Conservation (phyloP, 495 filamentous ascomycete species). For the Bacidia rubella region DNA sequence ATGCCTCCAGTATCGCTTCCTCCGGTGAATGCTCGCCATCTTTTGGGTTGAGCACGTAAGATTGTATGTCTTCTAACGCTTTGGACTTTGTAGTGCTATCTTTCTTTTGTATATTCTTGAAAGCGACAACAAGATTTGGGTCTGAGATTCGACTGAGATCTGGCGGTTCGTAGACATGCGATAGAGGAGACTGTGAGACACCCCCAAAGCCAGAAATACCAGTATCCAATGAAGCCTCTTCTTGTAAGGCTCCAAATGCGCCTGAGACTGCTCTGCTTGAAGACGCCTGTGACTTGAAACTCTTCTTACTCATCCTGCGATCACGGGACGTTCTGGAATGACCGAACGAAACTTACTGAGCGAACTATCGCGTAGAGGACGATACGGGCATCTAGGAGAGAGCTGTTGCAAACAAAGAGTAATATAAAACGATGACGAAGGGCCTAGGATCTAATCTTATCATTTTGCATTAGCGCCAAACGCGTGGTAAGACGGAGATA, state of each 20-base stretch:
- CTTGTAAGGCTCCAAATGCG: conserved; percentile 24
- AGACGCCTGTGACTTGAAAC: conserved; percentile 57
- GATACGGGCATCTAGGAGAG: no score
- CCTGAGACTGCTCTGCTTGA: conserved; percentile 49
- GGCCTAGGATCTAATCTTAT: conserved; percentile 10
- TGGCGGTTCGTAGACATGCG: conserved; percentile 75
- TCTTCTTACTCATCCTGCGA: conserved; percentile 49
- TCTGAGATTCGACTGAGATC: conserved; percentile 67
- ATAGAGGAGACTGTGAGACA: conserved; percentile 42
- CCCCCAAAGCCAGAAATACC: conserved; percentile 38
- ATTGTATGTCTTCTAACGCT: conserved; percentile 72
- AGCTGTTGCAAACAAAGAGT: neutral
- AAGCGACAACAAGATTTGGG: conserved; percentile 66
- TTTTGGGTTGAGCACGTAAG: conserved; percentile 39
- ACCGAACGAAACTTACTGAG: no score
- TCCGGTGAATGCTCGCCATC: conserved; percentile 44
- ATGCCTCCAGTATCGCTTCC: conserved; percentile 67
- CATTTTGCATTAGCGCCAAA: conserved; percentile 5
- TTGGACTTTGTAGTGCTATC: conserved; percentile 88
- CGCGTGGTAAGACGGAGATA: neutral
- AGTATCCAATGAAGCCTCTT: conserved; percentile 28
- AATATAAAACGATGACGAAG: neutral
- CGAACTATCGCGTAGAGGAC: no score
- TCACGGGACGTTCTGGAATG: no score
- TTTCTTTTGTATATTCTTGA: conserved; percentile 87